Base-by-base conservation (phyloP, 257 asterid species). In the Fraxinus pennsylvanica region DNA sequence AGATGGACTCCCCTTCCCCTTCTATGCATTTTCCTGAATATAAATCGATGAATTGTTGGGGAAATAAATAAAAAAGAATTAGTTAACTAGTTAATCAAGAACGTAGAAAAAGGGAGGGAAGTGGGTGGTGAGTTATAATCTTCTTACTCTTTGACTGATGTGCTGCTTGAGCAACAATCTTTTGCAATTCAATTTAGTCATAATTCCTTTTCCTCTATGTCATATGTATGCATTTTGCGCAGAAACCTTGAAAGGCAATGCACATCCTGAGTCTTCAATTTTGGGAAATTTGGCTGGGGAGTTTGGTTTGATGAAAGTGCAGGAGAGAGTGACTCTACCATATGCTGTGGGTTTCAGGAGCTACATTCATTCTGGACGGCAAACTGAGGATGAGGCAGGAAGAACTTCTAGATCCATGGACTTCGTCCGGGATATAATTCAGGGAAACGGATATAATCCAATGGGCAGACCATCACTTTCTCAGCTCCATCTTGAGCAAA, bases 361-460 rank as follows among this genome's bases (percentile, higher is more conserved):
- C 22, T 89, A 17, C 80, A 72, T 90, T 68, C 92, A 89, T 82
- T 82, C 91, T 74, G 96, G 86, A 35, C 79, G 76, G 21, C 81
- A 66, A 76, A 69, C 78, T 73, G 89, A 83, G 84, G 75, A 54
- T 71, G 89, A 87, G 63, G 76, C 72, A 13, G 84, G 85, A 73
- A 75, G 70, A 61, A 30, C 67, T 41, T 43, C 76, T 22, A 52
- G 82, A 77, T 78, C 89, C 9, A 78, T 54, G 84, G 85, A 82
- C 82, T 70, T 25, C 76, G 81, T 76, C 67, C 77, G 86, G 73
- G 82, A 74, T 35, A 10, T 52, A 29, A 57, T 72, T 65, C 76
- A 14, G 12, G 84, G 82, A 7, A 69, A 82, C 47, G 77, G 77
- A 9, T 9, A 2, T 29, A 50, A 35, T 68, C 3, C 17, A 2